Percentiles rank a stretch among this genome's conserved stretches.
These are phyloP conservation scores for Trichoderma erinaceum DNA, from an alignment of 495 filamentous ascomycete genomes.

Conservation along the genomic window DNA sequence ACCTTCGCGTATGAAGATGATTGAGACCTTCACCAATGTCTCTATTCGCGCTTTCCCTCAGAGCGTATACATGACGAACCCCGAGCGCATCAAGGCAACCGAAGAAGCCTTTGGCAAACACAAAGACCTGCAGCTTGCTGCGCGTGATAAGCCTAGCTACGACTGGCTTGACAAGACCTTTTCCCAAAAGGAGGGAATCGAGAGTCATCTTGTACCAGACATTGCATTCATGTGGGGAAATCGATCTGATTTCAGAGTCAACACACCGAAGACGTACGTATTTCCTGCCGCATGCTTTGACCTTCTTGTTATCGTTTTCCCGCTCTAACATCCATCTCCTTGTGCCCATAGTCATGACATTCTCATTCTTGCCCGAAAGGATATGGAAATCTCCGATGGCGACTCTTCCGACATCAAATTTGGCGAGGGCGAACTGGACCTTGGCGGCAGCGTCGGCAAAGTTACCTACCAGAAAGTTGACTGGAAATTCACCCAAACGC, in stretches of 20 bases:
- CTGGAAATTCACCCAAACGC: slow-evolving; percentile 20
- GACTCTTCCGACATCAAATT: slow-evolving; percentile 14
- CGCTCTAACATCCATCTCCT: background rate
- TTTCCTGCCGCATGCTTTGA: background rate
- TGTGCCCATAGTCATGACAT: slow-evolving; percentile 15
- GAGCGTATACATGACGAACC: slow-evolving; percentile 21
- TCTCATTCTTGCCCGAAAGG: slow-evolving; percentile 22
- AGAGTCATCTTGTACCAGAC: slow-evolving; percentile 19
- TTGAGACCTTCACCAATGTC: slow-evolving; percentile 17
- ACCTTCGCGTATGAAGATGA: slow-evolving; percentile 21
- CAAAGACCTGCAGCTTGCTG: slow-evolving; percentile 21
- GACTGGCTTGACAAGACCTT: slow-evolving; percentile 21
- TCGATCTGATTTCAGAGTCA: slow-evolving; percentile 20
- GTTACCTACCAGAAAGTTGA: slow-evolving; percentile 23
- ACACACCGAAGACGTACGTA: slow-evolving; percentile 19
- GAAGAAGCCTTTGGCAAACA: slow-evolving; percentile 18
- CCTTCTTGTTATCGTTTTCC: background rate
- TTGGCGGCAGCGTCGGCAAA: slow-evolving; percentile 20
- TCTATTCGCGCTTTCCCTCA: slow-evolving; percentile 22
- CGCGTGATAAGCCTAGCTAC: slow-evolving; percentile 19
- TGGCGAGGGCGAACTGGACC: slow-evolving; percentile 19
- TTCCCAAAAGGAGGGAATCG: slow-evolving; percentile 13
- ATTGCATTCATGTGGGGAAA: slow-evolving; percentile 25
- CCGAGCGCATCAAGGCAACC: slow-evolving; percentile 19
- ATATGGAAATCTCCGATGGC: slow-evolving; percentile 19